phyloP scores from a whole-genome alignment of 352 stramenopile genomes.

The Phytophthora melonis region DNA sequence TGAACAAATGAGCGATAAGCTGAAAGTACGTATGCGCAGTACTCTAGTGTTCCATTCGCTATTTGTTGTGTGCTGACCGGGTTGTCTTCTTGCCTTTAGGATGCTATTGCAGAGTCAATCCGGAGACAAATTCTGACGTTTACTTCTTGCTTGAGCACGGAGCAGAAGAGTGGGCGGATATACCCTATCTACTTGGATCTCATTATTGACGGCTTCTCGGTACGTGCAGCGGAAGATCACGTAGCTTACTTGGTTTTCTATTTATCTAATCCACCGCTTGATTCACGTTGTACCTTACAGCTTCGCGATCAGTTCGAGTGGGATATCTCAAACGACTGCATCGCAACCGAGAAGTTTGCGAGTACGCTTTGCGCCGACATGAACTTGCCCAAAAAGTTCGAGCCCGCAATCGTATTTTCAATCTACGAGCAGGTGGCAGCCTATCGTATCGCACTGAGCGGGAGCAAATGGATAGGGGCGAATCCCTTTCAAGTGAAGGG shows the following conservation, averaged over 20 bases:
- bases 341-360: conserved; percentile 62
- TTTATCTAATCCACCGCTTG: not conserved
- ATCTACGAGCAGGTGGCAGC: conserved; percentile 78
- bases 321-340: conserved; percentile 70
- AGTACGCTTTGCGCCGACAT: conserved; percentile 65
- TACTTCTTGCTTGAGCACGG: conserved; percentile 48
- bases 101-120: conserved; percentile 77
- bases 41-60: not conserved
- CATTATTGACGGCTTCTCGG: conserved; percentile 69
- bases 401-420: conserved; percentile 74
- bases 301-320: conserved; percentile 85
- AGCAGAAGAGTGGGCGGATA: conserved; percentile 37
- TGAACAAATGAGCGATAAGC: conserved; percentile 59
- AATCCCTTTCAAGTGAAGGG: conserved; percentile 44
- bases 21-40: conserved; percentile 39
- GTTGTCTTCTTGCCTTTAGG: conserved; percentile 27
- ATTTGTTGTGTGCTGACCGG: not conserved
- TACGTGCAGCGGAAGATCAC: conserved; percentile 31
- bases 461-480: conserved; percentile 68
- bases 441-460: conserved; percentile 64
- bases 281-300: conserved; percentile 33
- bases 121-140: conserved; percentile 75
- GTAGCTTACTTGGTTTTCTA: too few relatives aligned
- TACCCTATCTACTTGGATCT: conserved; percentile 81
- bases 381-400: conserved; percentile 60